These are phyloP conservation scores for Alliaria petiolata DNA, from an alignment of 345 rosid genomes.

Conservation along the genomic window DNA sequence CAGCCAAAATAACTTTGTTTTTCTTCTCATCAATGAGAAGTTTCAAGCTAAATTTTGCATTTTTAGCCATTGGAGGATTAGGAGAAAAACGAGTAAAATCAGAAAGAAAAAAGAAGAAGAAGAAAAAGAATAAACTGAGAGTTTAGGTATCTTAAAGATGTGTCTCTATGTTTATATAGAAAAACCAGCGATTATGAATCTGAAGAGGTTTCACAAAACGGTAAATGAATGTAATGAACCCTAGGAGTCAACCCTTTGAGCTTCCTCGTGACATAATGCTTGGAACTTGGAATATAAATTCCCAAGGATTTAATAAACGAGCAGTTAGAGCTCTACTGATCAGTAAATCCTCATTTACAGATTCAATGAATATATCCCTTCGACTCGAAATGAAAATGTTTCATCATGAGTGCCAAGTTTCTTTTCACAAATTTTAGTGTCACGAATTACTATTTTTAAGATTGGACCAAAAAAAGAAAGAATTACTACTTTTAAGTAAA, in stretches of 20 bases:
- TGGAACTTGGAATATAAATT: not conserved
- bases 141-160: not conserved
- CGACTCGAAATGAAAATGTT: no score
- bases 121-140: no score
- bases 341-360: no score
- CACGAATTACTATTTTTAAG: no score
- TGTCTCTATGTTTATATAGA: not conserved
- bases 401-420: no score
- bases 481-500: no score
- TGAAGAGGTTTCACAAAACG: not conserved
- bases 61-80: constrained; percentile 7
- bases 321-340: no score
- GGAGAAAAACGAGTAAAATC: not conserved
- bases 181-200: not conserved
- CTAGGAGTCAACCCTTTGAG: not conserved
- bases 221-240: not conserved
- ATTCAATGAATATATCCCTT: no score
- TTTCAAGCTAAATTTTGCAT: constrained; percentile 5
- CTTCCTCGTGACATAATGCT: no score
- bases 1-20: constrained; percentile 27
- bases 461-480: no score
- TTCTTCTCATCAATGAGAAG: constrained; percentile 14
- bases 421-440: no score
- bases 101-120: not conserved
- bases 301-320: not conserved